Conservation (phyloP, 345 rosid genomes). For the Salix koriyanagi region DNA sequence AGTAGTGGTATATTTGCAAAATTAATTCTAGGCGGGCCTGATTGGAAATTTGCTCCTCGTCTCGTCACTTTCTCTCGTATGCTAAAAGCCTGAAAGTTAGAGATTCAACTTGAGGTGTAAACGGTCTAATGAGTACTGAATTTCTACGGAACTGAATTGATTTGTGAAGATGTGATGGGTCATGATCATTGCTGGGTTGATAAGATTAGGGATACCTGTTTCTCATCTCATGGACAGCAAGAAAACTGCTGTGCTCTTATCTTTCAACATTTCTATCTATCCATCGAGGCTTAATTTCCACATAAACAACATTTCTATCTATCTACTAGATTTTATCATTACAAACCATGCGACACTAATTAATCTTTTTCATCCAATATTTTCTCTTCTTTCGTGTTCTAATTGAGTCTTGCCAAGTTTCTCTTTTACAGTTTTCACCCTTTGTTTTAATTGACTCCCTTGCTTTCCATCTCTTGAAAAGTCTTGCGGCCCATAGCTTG, state of each 20-base stretch:
- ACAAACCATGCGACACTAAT: no score
- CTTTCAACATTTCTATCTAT: not conserved
- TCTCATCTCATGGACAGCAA: not conserved
- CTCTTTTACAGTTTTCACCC: not conserved
- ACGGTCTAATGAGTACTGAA: not conserved
- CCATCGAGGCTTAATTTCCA: not conserved
- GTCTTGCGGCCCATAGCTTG: slow-evolving; percentile 4
- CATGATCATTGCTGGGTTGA: not conserved
- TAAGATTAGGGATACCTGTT: not conserved
- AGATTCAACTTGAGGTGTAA: not conserved
- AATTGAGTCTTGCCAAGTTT: not conserved
- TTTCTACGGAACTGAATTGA: not conserved
- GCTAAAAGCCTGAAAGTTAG: not conserved
- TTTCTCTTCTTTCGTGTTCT: no score
- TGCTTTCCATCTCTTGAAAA: not conserved
- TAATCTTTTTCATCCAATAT: no score
- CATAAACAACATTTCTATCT: not conserved
- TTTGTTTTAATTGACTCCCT: not conserved
- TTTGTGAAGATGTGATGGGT: not conserved
- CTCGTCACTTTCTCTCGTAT: not conserved
- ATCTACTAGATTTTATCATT: not conserved
- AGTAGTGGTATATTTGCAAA: no score
- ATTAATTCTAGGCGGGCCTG: not conserved
- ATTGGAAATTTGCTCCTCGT: not conserved
- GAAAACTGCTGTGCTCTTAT: not conserved